These are phyloP conservation scores for Eucalyptus marginata DNA, from an alignment of 345 rosid genomes.

Conservation along the genomic window DNA sequence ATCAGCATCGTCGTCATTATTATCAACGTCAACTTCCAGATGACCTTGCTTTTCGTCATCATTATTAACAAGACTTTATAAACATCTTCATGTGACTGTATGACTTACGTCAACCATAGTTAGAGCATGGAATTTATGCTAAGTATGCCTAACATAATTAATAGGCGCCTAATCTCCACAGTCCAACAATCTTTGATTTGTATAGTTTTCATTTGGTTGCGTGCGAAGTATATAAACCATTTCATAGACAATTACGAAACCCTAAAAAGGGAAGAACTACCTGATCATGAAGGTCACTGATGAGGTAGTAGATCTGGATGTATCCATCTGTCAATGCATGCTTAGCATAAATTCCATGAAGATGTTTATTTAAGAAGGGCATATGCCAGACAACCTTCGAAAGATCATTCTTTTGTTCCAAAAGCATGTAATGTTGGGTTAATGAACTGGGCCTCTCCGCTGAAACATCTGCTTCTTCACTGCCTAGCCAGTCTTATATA, in stretches of 20 bases:
- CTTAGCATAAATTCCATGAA: no score
- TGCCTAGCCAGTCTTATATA: neutral
- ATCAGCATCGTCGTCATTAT: fast-evolving
- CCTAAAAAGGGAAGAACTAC: neutral
- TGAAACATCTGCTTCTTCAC: neutral
- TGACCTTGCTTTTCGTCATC: fast-evolving
- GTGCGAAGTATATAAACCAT: neutral
- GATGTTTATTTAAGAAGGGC: neutral
- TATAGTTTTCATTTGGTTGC: no score
- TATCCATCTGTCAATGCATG: neutral
- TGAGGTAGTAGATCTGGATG: neutral
- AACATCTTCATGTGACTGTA: neutral
- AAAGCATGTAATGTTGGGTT: neutral
- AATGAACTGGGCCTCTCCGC: neutral
- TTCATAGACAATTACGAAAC: neutral
- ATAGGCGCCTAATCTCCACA: no score
- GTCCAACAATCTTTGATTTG: no score
- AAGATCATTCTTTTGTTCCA: neutral
- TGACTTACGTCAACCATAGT: neutral
- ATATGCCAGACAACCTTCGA: neutral
- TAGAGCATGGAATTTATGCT: no score
- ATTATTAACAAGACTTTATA: no score
- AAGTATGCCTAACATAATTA: no score
- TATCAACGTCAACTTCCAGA: neutral
- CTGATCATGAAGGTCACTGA: neutral